Evolutionary conservation across 2,329 filamentous ascomycete species (phyloP).

Genomic region (Chaetomium olivaceum): DNA sequence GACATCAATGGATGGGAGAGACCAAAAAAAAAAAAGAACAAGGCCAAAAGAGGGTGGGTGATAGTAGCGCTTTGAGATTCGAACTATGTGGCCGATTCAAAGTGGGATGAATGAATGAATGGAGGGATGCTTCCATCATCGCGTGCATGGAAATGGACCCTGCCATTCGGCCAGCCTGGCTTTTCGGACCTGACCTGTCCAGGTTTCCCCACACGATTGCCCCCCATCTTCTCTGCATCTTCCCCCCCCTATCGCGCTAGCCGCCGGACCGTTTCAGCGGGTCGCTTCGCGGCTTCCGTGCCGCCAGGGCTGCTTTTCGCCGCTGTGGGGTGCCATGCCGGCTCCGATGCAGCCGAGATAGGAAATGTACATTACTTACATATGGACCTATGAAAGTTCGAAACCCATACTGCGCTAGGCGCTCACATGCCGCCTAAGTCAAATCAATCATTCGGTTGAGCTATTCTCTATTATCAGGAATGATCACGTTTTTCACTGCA

Average conservation of each 20-base stretch:
- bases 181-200: slow-evolving; percentile 23
- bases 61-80: background rate
- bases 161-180: slow-evolving; percentile 30
- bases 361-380: background rate
- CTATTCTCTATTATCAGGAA: too few relatives aligned
- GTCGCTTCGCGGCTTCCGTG: slow-evolving; percentile 16
- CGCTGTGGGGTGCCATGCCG: slow-evolving; percentile 15
- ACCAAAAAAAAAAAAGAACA: slow-evolving; percentile 17
- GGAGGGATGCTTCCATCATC: background rate
- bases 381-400: background rate
- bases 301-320: slow-evolving; percentile 14
- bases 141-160: background rate
- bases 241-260: slow-evolving; percentile 15
- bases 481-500: background rate
- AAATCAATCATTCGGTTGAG: too few relatives aligned
- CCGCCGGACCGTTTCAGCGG: slow-evolving; percentile 16
- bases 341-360: background rate
- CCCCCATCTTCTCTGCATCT: background rate
- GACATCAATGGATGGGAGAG: background rate
- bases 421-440: too few relatives aligned
- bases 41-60: slow-evolving; percentile 8
- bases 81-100: background rate
- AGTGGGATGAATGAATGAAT: background rate
- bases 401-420: too few relatives aligned
- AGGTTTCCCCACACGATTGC: slow-evolving; percentile 11